phyloP scores from a whole-genome alignment of 208 protist genomes.

The Leishmania arabica region DNA sequence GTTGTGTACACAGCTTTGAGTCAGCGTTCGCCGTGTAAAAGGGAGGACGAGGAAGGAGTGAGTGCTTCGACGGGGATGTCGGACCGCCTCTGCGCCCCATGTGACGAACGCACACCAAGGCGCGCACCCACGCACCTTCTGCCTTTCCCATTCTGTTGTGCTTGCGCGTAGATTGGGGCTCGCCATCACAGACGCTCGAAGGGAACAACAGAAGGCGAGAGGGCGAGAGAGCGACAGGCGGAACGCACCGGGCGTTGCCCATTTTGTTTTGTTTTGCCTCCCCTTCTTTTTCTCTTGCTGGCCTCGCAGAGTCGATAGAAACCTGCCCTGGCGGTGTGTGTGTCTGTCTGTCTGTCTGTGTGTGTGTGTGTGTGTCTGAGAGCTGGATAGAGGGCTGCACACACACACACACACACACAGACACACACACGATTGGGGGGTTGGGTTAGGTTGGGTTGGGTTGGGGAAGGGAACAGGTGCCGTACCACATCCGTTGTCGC shows the following conservation, averaged over 20 bases:
- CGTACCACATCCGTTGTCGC: neutral
- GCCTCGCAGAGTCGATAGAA: neutral
- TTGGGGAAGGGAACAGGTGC: neutral
- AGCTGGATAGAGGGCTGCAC: neutral
- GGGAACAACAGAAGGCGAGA: neutral
- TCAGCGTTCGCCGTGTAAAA: neutral
- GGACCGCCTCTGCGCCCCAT: neutral
- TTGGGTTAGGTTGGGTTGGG: too few species aligned
- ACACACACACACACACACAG: neutral
- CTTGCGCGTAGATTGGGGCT: too few species aligned
- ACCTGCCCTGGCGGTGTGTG: neutral
- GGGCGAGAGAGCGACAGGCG: neutral
- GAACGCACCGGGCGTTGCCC: neutral
- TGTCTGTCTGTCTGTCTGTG: too few species aligned
- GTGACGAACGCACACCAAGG: neutral
- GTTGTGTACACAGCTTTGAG: neutral
- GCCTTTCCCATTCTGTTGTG: neutral
- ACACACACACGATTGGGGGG: too few species aligned
- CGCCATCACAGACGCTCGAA: too few species aligned
- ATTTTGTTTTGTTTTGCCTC: slow-evolving; percentile 11
- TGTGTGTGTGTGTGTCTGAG: too few species aligned
- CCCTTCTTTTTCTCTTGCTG: neutral
- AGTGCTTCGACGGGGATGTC: neutral
- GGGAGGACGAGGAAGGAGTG: neutral
- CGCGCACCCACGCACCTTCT: neutral